Evolutionary conservation across 345 rosid genomes (phyloP).

Genomic region (Lepidium aucheri): DNA sequence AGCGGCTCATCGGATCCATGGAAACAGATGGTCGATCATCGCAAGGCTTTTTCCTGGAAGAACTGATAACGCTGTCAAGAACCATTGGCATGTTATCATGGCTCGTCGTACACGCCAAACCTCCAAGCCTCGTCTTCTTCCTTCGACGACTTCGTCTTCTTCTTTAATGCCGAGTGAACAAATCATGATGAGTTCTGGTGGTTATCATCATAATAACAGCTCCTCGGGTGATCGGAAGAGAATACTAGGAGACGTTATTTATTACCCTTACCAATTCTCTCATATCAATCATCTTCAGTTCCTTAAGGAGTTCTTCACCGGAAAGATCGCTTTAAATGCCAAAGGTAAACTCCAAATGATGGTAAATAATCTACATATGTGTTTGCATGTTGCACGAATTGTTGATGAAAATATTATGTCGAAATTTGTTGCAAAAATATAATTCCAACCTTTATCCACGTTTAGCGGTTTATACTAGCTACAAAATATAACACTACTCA

Average conservation of each 20-base stretch:
- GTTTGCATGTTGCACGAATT: no score
- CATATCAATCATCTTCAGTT: slow-evolving; percentile 22
- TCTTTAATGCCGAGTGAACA: slow-evolving; percentile 6
- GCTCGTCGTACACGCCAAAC: slow-evolving; percentile 79
- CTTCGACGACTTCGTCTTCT: slow-evolving; percentile 13
- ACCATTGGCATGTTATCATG: slow-evolving; percentile 96
- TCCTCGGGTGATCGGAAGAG: background rate
- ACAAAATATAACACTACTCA: no score
- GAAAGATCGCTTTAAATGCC: no score
- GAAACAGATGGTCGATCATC: slow-evolving; percentile 91
- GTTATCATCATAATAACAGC: background rate
- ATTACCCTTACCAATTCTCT: slow-evolving; percentile 22
- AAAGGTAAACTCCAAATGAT: no score
- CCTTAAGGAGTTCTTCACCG: slow-evolving; percentile 19
- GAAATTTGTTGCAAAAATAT: no score
- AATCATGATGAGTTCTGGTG: background rate
- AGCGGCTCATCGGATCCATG: slow-evolving; percentile 60
- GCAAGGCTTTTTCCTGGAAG: slow-evolving; percentile 82
- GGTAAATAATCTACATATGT: no score
- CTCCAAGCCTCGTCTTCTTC: slow-evolving; percentile 20
- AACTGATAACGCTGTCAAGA: slow-evolving; percentile 92
- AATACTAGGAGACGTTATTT: background rate
- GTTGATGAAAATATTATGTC: no score
- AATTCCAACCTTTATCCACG: no score
- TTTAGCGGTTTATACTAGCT: no score